These are phyloP conservation scores for Neurospora sp. DNA, from an alignment of 495 filamentous ascomycete species.

Conservation along the genomic window DNA sequence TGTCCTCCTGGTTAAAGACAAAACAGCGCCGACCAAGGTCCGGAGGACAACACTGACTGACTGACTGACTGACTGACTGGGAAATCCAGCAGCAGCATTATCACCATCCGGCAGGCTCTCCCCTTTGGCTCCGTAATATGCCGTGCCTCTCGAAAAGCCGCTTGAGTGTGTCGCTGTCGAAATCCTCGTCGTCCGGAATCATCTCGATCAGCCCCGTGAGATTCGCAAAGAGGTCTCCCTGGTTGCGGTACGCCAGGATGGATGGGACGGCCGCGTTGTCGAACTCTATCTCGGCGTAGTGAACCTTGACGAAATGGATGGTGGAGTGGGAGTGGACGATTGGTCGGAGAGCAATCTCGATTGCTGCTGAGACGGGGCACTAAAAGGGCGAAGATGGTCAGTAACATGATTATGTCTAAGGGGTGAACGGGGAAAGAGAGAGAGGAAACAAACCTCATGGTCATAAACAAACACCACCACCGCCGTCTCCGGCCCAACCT, in stretches of 20 bases:
- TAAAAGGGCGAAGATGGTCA: slow-evolving; percentile 22
- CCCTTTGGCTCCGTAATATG: slow-evolving; percentile 26
- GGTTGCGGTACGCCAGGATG: slow-evolving; percentile 72
- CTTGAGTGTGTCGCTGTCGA: slow-evolving; percentile 40
- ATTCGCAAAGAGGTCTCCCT: slow-evolving; percentile 83
- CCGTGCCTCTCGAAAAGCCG: slow-evolving; percentile 35
- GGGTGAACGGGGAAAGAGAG: background rate
- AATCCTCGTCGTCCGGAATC: slow-evolving; percentile 57
- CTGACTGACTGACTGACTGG: background rate
- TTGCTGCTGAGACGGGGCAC: slow-evolving; percentile 62
- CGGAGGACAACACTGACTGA: background rate
- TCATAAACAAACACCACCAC: slow-evolving; percentile 97
- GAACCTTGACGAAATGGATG: slow-evolving; percentile 81
- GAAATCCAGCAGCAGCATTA: background rate
- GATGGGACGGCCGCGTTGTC: slow-evolving; percentile 82
- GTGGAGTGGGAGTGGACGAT: slow-evolving; percentile 59
- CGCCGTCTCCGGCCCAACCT: slow-evolving; percentile 64
- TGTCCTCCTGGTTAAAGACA: background rate
- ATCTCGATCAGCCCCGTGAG: slow-evolving; percentile 77
- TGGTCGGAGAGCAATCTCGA: slow-evolving; percentile 65
- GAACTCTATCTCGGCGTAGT: slow-evolving; percentile 91
- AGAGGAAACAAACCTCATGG: slow-evolving; percentile 55
- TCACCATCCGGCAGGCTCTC: background rate
- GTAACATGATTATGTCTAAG: slow-evolving; percentile 10
- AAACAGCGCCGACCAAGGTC: background rate